Evolutionary conservation across 2,329 filamentous ascomycete species (phyloP).

Genomic region (Cladosporium sp.): DNA sequence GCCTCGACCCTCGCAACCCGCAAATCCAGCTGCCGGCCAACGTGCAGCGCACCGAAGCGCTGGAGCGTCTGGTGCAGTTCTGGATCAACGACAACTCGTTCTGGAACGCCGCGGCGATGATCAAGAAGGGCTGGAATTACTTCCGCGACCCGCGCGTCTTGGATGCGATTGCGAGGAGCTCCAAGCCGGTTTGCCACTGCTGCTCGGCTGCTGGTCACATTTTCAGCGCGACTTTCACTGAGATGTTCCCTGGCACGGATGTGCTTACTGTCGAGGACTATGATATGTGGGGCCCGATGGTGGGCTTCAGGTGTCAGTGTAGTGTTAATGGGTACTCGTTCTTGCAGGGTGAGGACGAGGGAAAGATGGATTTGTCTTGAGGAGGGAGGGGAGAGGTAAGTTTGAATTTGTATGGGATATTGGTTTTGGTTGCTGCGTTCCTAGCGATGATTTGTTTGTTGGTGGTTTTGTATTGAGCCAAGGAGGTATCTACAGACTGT

Average conservation of each 20-base stretch:
- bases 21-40: neutral
- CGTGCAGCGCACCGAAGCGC: neutral
- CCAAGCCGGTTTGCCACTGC: neutral
- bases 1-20: neutral
- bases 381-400: neutral
- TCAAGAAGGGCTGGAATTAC: constrained; percentile 2
- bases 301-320: neutral
- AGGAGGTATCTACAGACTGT: neutral
- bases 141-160: constrained; percentile 3
- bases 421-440: neutral
- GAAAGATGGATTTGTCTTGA: neutral
- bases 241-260: neutral
- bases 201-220: neutral
- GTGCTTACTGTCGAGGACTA: constrained; percentile 4
- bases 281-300: neutral
- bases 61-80: neutral
- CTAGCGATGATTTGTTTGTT: neutral
- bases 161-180: neutral
- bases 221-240: neutral
- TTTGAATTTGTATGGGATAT: neutral
- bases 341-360: neutral
- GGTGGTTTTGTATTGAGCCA: too few species aligned
- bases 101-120: neutral
- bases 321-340: neutral
- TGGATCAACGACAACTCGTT: neutral